Evolutionary conservation across 75 land plant genomes (phyloP).

Genomic region (Picea glauca): DNA sequence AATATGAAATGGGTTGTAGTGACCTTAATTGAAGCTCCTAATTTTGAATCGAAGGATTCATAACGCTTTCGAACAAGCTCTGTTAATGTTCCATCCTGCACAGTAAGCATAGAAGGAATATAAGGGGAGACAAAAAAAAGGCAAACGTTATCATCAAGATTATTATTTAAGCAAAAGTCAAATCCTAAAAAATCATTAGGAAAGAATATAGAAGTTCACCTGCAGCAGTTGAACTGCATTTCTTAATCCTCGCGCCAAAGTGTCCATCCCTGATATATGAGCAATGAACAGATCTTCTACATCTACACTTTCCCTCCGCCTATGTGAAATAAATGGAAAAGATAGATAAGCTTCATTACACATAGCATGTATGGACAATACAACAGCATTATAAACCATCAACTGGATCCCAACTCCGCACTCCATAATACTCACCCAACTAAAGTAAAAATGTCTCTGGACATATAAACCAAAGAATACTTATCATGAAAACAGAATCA

Average conservation of each 20-base stretch:
- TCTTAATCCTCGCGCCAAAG: slow-evolving; percentile 91
- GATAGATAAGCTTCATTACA: not conserved
- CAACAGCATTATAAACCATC: not conserved
- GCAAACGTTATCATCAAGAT: not conserved
- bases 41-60: slow-evolving; percentile 68
- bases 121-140: not conserved
- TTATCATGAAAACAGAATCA: too few species aligned
- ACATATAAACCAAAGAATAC: too few species aligned
- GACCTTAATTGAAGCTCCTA: slow-evolving; percentile 83
- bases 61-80: slow-evolving; percentile 85
- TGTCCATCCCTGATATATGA: slow-evolving; percentile 94
- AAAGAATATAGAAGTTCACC: slow-evolving; percentile 22
- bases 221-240: slow-evolving; percentile 81
- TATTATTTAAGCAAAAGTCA: slow-evolving; percentile 1
- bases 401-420: too few species aligned
- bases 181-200: not conserved
- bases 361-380: not conserved
- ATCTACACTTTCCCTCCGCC: slow-evolving; percentile 95
- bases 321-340: slow-evolving; percentile 8
- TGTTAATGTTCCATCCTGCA: slow-evolving; percentile 73
- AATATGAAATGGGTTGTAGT: not conserved
- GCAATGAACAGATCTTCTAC: slow-evolving; percentile 95
- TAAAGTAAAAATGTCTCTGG: too few species aligned
- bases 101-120: slow-evolving; percentile 3
- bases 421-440: too few species aligned